phyloP scores from a whole-genome alignment of 352 stramenopile species.

The Blastocystis sp. region DNA sequence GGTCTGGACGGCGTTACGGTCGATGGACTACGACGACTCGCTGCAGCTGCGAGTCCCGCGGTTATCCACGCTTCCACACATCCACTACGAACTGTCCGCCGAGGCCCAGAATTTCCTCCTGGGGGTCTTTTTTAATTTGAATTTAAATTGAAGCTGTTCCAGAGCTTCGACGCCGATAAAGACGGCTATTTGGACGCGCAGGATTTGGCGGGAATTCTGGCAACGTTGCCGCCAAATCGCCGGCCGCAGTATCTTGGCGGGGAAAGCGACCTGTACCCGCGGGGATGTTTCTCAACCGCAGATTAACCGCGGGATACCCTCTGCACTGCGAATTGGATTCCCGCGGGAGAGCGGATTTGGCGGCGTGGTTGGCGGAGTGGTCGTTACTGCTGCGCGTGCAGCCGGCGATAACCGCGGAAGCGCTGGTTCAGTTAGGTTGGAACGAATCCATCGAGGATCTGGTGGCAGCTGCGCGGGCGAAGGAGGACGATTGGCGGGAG shows the following conservation, averaged over 20 bases:
- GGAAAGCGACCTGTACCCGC: not conserved
- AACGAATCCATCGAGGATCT: not conserved
- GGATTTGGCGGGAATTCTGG: not conserved
- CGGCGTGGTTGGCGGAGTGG: slow-evolving; percentile 17
- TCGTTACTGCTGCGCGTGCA: not conserved
- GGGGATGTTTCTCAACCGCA: not conserved
- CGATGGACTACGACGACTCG: not conserved
- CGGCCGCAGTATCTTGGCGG: not conserved
- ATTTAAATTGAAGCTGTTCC: not conserved
- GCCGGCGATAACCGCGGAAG: not conserved
- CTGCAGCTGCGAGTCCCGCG: not conserved
- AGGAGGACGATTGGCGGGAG: not conserved
- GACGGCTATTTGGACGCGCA: not conserved
- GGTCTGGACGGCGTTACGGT: not conserved
- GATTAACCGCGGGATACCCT: not conserved
- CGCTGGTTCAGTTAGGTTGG: not conserved
- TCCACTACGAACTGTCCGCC: not conserved
- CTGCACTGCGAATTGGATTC: not conserved
- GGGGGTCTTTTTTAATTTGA: not conserved
- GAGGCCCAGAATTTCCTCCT: not conserved
- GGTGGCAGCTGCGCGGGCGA: not conserved
- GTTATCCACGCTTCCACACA: not conserved
- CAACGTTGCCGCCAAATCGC: not conserved
- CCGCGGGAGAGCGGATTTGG: not conserved
- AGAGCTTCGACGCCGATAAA: not conserved